Percentiles rank a stretch among this genome's conserved stretches.
phyloP scores from a whole-genome alignment of 257 asterid genomes.

The Fraxinus americana region DNA sequence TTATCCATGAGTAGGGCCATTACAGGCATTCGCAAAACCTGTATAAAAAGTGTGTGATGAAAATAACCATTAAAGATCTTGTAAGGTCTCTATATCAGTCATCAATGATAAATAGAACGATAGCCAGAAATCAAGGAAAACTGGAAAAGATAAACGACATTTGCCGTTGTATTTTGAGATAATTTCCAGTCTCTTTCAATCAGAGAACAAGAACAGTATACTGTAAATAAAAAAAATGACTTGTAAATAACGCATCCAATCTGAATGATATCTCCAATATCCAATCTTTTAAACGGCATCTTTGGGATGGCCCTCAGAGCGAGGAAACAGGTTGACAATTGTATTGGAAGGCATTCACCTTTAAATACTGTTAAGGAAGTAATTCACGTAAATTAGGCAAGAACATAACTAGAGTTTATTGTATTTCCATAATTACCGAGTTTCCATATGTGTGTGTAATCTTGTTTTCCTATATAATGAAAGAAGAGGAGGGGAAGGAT shows the following conservation, averaged over 20 bases:
- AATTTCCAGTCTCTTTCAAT: not conserved
- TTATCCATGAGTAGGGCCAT: slow-evolving; percentile 58
- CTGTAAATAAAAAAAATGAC: not conserved
- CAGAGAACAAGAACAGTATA: not conserved
- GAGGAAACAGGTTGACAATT: not conserved
- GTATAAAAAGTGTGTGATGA: slow-evolving; percentile 26
- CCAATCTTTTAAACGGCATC: not conserved
- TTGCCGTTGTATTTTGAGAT: slow-evolving; percentile 1
- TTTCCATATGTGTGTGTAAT: too few relatives aligned
- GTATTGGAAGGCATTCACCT: too few relatives aligned
- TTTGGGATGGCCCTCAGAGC: not conserved
- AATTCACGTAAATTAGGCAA: too few relatives aligned
- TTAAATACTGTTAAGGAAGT: too few relatives aligned
- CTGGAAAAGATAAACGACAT: not conserved
- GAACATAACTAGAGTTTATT: too few relatives aligned
- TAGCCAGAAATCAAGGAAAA: slow-evolving; percentile 2
- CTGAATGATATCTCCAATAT: not conserved
- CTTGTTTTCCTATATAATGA: too few relatives aligned
- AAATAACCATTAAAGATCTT: slow-evolving; percentile 18
- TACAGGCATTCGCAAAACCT: slow-evolving; percentile 88
- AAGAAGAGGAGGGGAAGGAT: too few relatives aligned
- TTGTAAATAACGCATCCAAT: not conserved
- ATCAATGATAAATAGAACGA: not conserved
- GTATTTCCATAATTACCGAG: too few relatives aligned
- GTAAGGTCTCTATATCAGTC: slow-evolving; percentile 9